Base-by-base conservation (phyloP, 345 rosid genomes). In the Corchorus capsularis region DNA sequence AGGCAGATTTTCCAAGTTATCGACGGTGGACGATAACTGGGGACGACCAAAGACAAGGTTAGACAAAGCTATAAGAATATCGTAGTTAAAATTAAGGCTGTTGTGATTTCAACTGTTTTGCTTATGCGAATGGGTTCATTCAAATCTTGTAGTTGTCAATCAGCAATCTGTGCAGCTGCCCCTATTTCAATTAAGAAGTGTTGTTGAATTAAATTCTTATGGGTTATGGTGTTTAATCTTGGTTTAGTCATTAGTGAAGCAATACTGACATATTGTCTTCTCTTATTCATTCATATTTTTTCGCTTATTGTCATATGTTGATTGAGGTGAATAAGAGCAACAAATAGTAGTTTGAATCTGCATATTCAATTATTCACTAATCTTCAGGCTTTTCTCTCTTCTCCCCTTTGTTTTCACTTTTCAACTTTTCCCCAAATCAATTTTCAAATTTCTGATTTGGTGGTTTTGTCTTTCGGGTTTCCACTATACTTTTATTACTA, bases 1-100 rank as follows among this genome's bases (percentile, higher is more conserved):
- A 78, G 91, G 81, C 89, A 65, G 80, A 78, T 86, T 17, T 88
- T 83, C 49, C 81, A 85, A 75, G 80, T 67, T 89, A 67, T 67
- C 84, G 1, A 13, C 81, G 82, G 6, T 35, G 27, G 76, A 15
- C 22, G 4, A 80, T 78, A 55, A 78, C 43, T 20, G 61, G 75
- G 60, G 71, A 75, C 62, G 64, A 76, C 43, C 62, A 76, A 1
- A 34, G 64, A 19, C 74, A 41, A 34, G 17, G 61, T 37, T 61
- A 19, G n/a, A 6, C 50, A 83, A 73, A 56, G 68, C 75, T 13
- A 81, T n/a, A n/a, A 81, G 86, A 89, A 80, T 60, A 77, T 79
- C 46, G 74, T 79, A 77, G 66, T 79, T 46, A 83, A 83, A 80
- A 82, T 79, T 53, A 81, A 76, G 82, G 75, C 73, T 2, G 76